Conservation (phyloP, 768 basidiomycete species). For the Lactifluus volemus region DNA sequence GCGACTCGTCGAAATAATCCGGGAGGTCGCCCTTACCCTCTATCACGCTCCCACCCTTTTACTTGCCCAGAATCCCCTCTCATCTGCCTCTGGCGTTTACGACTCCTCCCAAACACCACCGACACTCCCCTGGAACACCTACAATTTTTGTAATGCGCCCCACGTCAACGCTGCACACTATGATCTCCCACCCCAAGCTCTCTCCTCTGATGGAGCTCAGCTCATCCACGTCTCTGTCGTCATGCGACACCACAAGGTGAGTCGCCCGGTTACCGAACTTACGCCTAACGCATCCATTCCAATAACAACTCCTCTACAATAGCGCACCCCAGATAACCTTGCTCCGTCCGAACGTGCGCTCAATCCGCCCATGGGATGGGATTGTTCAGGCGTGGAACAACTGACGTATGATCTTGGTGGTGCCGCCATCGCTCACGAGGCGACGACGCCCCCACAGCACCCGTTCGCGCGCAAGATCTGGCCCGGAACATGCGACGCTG, state of each 20-base stretch:
- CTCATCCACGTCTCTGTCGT: conserved; percentile 36
- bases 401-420: conserved; percentile 33
- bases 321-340: conserved; percentile 44
- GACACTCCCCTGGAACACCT: conserved; percentile 38
- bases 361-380: conserved; percentile 33
- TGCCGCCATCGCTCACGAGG: conserved; percentile 33
- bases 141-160: conserved; percentile 47
- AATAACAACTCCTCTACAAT: neutral
- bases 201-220: conserved; percentile 22
- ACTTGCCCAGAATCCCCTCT: neutral
- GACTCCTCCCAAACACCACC: conserved; percentile 36
- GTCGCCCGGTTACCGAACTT: neutral
- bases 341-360: conserved; percentile 36
- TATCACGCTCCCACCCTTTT: neutral
- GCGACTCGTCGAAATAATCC: neutral
- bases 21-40: neutral
- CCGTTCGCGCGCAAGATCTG: conserved; percentile 38
- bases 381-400: conserved; percentile 32
- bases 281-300: neutral
- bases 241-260: conserved; percentile 42
- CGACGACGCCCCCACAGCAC: conserved; percentile 32
- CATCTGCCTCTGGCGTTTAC: conserved; percentile 32
- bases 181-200: conserved; percentile 21
- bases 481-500: conserved; percentile 40
- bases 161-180: conserved; percentile 37